Percentiles rank a stretch among this genome's conserved stretches.
Evolutionary conservation across 805 yeast genomes (phyloP).

Genomic region (Metschnikowia santaceciliae): DNA sequence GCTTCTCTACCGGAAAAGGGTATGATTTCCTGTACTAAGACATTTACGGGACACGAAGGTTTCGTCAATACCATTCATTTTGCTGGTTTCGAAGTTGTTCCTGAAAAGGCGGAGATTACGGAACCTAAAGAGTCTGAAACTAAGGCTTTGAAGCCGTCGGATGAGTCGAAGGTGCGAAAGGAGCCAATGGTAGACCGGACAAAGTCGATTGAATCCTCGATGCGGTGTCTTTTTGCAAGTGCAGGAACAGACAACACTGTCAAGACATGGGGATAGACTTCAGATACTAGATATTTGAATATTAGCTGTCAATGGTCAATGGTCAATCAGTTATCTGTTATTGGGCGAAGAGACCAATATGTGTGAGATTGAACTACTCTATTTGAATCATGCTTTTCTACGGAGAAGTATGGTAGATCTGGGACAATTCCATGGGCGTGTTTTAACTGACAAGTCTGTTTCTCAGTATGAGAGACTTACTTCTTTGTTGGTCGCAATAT

Average conservation of each 20-base stretch:
- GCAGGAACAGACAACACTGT: constrained; percentile 60
- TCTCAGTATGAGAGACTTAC: no score
- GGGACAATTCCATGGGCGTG: no score
- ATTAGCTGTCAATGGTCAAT: no score
- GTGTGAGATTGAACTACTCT: no score
- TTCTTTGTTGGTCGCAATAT: no score
- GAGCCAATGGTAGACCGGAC: not conserved
- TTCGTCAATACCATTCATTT: constrained; percentile 63
- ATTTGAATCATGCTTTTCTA: no score
- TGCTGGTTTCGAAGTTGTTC: constrained; percentile 39
- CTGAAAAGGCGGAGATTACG: constrained; percentile 5
- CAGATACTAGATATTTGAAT: not conserved
- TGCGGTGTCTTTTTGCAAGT: constrained; percentile 61
- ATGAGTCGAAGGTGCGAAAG: no score
- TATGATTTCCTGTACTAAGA: constrained; percentile 42
- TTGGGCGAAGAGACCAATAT: no score
- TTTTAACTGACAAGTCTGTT: no score
- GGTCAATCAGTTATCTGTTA: no score
- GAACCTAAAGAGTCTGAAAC: constrained; percentile 1
- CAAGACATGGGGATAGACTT: constrained; percentile 46
- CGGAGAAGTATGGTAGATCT: no score
- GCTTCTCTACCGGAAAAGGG: constrained; percentile 38
- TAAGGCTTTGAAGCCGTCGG: no score
- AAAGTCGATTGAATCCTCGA: constrained; percentile 35
- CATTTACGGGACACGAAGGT: constrained; percentile 64